Evolutionary conservation across 306 rosid species (phyloP).

Genomic region (Cucumis melo): DNA sequence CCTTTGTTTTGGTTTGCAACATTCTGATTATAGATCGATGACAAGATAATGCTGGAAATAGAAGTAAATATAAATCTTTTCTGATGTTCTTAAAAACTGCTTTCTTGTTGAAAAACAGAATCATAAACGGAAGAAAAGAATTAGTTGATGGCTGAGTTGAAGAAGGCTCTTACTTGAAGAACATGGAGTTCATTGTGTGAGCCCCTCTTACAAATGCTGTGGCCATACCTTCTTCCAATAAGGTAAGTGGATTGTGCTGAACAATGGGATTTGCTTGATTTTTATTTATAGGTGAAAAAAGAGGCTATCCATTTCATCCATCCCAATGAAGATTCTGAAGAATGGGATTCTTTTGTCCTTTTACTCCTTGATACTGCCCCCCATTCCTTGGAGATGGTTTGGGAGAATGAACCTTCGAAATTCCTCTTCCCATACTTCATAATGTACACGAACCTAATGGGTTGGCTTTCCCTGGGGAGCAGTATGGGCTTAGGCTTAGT

Average conservation of each 20-base stretch:
- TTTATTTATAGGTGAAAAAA: neutral
- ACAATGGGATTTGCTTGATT: neutral
- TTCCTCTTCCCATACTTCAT: neutral
- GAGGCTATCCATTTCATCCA: conserved; percentile 10
- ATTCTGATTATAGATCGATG: neutral
- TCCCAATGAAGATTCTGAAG: conserved; percentile 6
- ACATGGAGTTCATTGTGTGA: conserved; percentile 16
- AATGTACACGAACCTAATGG: neutral
- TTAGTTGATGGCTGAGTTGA: neutral
- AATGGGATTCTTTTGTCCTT: neutral
- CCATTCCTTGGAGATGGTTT: neutral
- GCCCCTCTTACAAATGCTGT: conserved; percentile 11
- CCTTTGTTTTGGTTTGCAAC: neutral
- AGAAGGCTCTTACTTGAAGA: conserved; percentile 11
- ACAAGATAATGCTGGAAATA: neutral
- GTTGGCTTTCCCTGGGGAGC: neutral
- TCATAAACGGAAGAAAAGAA: neutral
- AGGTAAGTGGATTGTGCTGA: neutral
- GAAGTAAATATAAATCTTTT: neutral
- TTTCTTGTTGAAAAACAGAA: neutral
- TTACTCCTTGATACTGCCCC: neutral
- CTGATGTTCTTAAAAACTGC: neutral
- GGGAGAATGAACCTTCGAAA: neutral
- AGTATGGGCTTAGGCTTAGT: neutral
- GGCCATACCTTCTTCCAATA: neutral